A percentile compares a stretch with the other conserved stretches of the same genome.
phyloP scores from a whole-genome alignment of 164 flowering plant genomes.

The Berberis thunbergii region DNA sequence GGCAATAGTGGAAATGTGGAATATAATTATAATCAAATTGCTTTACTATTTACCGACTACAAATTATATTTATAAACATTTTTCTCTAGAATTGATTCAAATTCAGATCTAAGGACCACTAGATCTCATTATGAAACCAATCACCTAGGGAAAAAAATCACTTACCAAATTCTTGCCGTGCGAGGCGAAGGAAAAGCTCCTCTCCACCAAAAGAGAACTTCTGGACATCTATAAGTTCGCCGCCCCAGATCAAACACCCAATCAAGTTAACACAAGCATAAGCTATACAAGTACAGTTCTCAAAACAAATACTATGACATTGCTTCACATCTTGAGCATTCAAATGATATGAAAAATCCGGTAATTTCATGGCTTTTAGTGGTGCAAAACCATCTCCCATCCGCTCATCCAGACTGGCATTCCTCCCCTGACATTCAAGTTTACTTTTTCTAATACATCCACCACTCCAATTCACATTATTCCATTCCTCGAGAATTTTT shows the following conservation, averaged over 20 bases:
- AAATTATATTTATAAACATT: no score
- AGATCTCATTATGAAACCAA: no score
- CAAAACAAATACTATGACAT: slow-evolving; percentile 8
- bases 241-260: slow-evolving; percentile 18
- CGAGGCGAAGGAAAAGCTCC: neutral
- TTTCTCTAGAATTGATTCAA: no score
- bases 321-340: neutral
- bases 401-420: neutral
- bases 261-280: slow-evolving; percentile 9
- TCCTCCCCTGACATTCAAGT: slow-evolving; percentile 8
- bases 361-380: slow-evolving; percentile 19
- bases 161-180: neutral
- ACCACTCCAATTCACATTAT: slow-evolving; percentile 13
- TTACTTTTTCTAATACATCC: slow-evolving; percentile 21
- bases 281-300: slow-evolving; percentile 16
- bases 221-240: slow-evolving; percentile 11
- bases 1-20: neutral
- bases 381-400: slow-evolving; percentile 26
- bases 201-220: neutral
- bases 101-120: no score
- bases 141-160: no score
- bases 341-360: slow-evolving; percentile 11
- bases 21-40: neutral
- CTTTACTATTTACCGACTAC: no score
- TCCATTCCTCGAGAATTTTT: slow-evolving; percentile 17